Percentiles rank a stretch among this genome's conserved stretches.
phyloP scores from a whole-genome alignment of 805 yeast species.

The Tetrapisispora taiwanensis region DNA sequence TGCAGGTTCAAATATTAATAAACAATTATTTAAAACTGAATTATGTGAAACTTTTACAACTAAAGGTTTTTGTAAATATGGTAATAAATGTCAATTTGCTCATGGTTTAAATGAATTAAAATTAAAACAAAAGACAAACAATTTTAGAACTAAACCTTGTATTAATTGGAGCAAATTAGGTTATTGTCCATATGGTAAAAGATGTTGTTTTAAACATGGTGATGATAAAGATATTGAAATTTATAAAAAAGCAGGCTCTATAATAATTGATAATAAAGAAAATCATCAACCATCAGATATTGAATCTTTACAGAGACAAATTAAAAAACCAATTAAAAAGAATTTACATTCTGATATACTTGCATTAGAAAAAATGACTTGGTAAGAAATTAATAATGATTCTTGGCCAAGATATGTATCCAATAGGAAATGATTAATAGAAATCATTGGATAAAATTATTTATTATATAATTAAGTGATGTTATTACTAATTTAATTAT shows the following conservation, averaged over 20 bases:
- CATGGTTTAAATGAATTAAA: conserved; percentile 78
- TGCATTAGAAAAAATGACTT: conserved; percentile 24
- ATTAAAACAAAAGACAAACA: conserved; percentile 51
- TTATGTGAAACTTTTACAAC: conserved; percentile 70
- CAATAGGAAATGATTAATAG: neutral
- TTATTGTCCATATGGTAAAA: conserved; percentile 74
- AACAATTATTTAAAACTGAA: conserved; percentile 81
- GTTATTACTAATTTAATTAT: neutral
- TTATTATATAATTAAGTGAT: neutral
- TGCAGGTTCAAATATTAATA: conserved; percentile 30
- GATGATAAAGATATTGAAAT: conserved; percentile 27
- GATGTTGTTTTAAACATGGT: conserved; percentile 88
- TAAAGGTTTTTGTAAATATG: conserved; percentile 73
- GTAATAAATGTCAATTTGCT: conserved; percentile 88
- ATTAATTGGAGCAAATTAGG: conserved; percentile 80
- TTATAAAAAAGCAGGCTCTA: conserved; percentile 20
- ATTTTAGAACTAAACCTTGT: conserved; percentile 88
- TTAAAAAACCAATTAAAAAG: conserved; percentile 2
- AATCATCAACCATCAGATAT: neutral
- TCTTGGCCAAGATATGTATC: too few relatives aligned
- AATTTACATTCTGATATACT: conserved; percentile 25
- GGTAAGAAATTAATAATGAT: conserved; percentile 15
- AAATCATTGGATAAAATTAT: neutral
- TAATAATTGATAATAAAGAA: neutral
- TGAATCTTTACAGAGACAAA: neutral